Percentiles rank a stretch among this genome's conserved stretches.
Conservation (phyloP, 2,329 filamentous ascomycete genomes). For the Apiospora kogelbergensis region DNA sequence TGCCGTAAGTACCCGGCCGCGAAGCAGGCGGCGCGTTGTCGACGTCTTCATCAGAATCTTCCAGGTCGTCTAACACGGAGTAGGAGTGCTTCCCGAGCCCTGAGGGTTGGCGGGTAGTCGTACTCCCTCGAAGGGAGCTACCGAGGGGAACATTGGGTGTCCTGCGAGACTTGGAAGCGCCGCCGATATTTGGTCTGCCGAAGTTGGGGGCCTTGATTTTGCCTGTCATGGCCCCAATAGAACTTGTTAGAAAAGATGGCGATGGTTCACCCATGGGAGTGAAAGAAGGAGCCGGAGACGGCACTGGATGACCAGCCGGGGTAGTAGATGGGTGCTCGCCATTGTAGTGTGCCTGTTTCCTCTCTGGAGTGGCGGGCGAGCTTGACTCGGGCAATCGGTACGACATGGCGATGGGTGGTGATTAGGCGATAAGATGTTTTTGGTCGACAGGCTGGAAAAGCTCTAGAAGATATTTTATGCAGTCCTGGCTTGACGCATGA, state of each 20-base stretch:
- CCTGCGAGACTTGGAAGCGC: constrained; percentile 31
- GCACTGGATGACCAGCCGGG: constrained; percentile 48
- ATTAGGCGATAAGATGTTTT: not conserved
- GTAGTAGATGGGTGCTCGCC: constrained; percentile 51
- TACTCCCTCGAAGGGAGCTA: constrained; percentile 45
- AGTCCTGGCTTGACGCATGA: not conserved
- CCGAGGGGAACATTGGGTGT: constrained; percentile 45
- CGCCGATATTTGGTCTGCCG: constrained; percentile 31
- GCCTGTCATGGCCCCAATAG: constrained; percentile 42
- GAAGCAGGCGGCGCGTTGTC: constrained; percentile 23
- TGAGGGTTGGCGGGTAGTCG: constrained; percentile 45
- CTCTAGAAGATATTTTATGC: not conserved
- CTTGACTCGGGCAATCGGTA: constrained; percentile 43
- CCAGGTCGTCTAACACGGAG: constrained; percentile 30
- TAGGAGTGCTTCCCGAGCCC: constrained; percentile 48
- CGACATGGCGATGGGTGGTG: constrained; percentile 22
- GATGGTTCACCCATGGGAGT: constrained; percentile 58
- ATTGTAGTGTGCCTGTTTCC: constrained; percentile 36
- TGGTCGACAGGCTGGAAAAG: not conserved
- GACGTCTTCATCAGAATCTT: constrained; percentile 37
- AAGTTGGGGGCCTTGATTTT: constrained; percentile 41
- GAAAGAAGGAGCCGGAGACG: constrained; percentile 53
- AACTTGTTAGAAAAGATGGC: constrained; percentile 54
- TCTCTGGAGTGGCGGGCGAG: constrained; percentile 51
- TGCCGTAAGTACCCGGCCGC: constrained; percentile 22